Evolutionary conservation across 768 basidiomycete species (phyloP), one percentile per base, ranked within the genome.

Genomic region (Mycena polygramma): DNA sequence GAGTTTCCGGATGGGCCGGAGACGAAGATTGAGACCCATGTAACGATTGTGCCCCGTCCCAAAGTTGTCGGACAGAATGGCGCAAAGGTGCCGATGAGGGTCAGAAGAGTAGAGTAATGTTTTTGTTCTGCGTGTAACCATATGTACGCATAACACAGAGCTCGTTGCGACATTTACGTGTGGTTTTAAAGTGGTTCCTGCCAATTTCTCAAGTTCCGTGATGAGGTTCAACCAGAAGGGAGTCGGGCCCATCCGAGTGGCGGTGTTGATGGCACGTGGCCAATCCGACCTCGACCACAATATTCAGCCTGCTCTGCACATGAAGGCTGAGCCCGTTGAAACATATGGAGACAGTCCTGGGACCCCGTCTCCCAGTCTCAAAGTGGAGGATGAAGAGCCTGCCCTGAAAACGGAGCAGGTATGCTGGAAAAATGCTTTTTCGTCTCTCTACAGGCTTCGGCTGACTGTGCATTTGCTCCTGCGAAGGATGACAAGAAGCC

Each of bases 1-100:
- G 82, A 84, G 61, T 75, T 83, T 26, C 79, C 77, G 0, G 79
- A 83, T 67, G 85, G 86, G 3, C 81, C 82, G 1, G 70, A 74
- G 1, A 84, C 85, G 0, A 77, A 77, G 65, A 80, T 84, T 30
- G 79, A 76, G 46, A 78, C 69, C 39, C 81, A 85, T 66, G 76
- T 73, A 1, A 78, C 78, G 1, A 74, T 84, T 41, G 68, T 84
- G 30, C 77, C 78, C 0, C 71, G 82, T 24, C 84, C 84, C 2
- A 84, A 81, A 70, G 72, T 84, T 17, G 78, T 70, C 7, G 83
- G 83, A 1, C 70, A 79, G 58, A 66, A 60, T 17, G 81, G 81
- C 3, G 74, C 80, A 6, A 76, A 73, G 55, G 77, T 83, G 3
- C 83, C 81, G 10, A 57, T 85, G 73, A 79, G 63, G 37, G 75